Evolutionary conservation across 2,329 filamentous ascomycete genomes (phyloP).

Genomic region (Claviceps purpurea): DNA sequence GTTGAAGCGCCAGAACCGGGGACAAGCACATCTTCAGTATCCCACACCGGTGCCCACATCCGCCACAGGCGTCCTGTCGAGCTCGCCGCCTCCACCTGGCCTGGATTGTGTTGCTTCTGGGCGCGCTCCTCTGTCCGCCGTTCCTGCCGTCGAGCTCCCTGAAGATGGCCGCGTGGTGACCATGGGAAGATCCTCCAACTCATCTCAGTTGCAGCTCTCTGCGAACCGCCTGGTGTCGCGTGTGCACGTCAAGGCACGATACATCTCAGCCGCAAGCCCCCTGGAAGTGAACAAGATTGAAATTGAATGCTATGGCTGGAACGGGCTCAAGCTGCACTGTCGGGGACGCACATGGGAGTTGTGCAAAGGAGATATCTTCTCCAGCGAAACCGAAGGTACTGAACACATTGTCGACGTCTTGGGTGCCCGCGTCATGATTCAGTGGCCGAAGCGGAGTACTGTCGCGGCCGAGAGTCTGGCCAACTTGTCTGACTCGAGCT

Average conservation of each 20-base stretch:
- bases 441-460: conserved; percentile 59
- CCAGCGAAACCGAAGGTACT: conserved; percentile 71
- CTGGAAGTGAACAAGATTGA: conserved; percentile 68
- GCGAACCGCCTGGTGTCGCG: conserved; percentile 86
- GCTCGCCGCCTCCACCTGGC: conserved; percentile 50
- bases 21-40: conserved; percentile 50
- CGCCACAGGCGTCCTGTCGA: conserved; percentile 79
- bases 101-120: conserved; percentile 55
- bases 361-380: conserved; percentile 77
- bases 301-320: conserved; percentile 89
- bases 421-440: conserved; percentile 75
- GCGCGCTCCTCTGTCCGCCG: conserved; percentile 66
- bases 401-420: conserved; percentile 95
- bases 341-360: conserved; percentile 78
- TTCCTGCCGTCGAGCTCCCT: conserved; percentile 71
- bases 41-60: conserved; percentile 91
- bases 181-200: conserved; percentile 90
- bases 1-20: conserved; percentile 49
- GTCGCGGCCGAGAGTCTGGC: conserved; percentile 26
- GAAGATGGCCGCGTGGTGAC: conserved; percentile 68
- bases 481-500: conserved; percentile 52
- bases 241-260: conserved; percentile 80
- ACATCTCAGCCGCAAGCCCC: conserved; percentile 53
- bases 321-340: conserved; percentile 85
- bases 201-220: conserved; percentile 88